phyloP scores from a whole-genome alignment of 768 basidiomycete species.

The Pisolithus microcarpus region DNA sequence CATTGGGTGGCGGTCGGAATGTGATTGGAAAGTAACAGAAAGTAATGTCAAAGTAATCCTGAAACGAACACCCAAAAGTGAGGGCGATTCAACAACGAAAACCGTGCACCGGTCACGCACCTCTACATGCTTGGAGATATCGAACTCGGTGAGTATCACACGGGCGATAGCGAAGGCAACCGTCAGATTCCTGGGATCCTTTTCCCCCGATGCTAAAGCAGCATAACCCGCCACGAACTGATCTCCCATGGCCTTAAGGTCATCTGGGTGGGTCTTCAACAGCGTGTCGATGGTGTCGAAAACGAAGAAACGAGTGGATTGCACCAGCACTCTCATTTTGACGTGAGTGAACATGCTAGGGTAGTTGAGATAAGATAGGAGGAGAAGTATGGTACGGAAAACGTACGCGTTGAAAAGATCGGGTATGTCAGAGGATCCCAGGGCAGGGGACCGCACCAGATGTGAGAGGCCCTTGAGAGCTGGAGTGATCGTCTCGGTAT shows the following conservation, averaged over 20 bases:
- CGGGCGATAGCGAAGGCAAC: constrained; percentile 82
- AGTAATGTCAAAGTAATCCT: constrained; percentile 90
- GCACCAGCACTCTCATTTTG: constrained; percentile 74
- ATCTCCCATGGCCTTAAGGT: constrained; percentile 63
- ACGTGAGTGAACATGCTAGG: constrained; percentile 69
- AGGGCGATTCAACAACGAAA: background rate
- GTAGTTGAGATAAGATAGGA: background rate
- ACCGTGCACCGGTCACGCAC: constrained; percentile 35
- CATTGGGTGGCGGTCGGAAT: constrained; percentile 88
- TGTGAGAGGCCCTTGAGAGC: constrained; percentile 70
- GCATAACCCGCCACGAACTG: constrained; percentile 74
- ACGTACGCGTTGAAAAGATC: constrained; percentile 57
- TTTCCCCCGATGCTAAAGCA: constrained; percentile 85
- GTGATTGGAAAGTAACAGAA: constrained; percentile 99
- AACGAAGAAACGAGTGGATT: constrained; percentile 74
- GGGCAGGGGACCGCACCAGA: constrained; percentile 54
- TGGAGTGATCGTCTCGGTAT: constrained; percentile 76
- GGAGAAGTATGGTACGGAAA: background rate
- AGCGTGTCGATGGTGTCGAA: constrained; percentile 77
- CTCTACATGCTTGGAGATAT: constrained; percentile 67
- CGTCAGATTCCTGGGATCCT: constrained; percentile 92
- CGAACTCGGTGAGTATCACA: constrained; percentile 85
- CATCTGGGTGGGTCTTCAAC: constrained; percentile 29
- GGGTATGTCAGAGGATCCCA: constrained; percentile 57
- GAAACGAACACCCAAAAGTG: background rate